Evolutionary conservation across 129 eudicot genomes (phyloP).

Genomic region (Oenanthe sinensis): DNA sequence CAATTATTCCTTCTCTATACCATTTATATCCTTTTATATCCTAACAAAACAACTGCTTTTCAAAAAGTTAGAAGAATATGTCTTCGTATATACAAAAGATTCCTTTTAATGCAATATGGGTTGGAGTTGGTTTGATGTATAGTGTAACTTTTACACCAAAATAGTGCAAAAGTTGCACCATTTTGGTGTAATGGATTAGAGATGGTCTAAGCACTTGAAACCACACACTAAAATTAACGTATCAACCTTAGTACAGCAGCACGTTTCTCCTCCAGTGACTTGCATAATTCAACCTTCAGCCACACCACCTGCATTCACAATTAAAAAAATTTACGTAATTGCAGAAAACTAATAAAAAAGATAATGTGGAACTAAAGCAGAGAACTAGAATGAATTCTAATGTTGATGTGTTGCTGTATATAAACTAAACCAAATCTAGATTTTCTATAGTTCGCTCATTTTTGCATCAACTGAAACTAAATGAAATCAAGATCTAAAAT

Average conservation of each 20-base stretch:
- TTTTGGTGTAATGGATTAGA: too few relatives aligned
- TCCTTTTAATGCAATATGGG: too few relatives aligned
- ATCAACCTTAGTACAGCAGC: conserved; percentile 74
- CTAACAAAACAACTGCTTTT: too few relatives aligned
- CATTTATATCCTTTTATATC: too few relatives aligned
- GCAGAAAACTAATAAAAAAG: not conserved
- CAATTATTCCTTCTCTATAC: too few relatives aligned
- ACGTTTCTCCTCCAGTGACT: conserved; percentile 79
- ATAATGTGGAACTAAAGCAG: not conserved
- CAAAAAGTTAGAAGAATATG: too few relatives aligned
- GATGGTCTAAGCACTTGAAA: not conserved
- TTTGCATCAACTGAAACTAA: not conserved
- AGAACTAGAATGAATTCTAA: not conserved
- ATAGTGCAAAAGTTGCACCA: too few relatives aligned
- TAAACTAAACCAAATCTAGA: not conserved
- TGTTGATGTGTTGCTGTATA: not conserved
- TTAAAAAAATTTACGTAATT: not conserved
- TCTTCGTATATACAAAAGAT: too few relatives aligned
- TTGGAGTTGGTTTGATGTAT: too few relatives aligned
- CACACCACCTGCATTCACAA: conserved; percentile 51
- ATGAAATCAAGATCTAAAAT: not conserved
- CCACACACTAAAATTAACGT: conserved; percentile 1
- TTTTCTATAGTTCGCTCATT: not conserved
- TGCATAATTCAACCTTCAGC: conserved; percentile 86
- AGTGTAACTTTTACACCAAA: too few relatives aligned